These are phyloP conservation scores for Penicillium sp. DNA, from an alignment of 2,329 filamentous ascomycete genomes.

Conservation along the genomic window DNA sequence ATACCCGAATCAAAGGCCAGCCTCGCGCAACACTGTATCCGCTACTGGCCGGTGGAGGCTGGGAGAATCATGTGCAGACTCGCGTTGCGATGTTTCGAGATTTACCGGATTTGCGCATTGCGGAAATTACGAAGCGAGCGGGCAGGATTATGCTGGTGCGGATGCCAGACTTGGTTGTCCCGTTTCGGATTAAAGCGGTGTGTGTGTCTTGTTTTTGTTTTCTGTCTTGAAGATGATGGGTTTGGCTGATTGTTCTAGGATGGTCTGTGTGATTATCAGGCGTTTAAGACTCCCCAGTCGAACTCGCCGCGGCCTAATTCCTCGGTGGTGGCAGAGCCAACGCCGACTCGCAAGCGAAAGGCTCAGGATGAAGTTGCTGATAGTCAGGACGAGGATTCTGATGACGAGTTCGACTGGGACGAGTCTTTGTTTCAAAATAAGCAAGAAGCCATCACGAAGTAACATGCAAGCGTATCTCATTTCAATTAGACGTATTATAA, in stretches of 20 bases:
- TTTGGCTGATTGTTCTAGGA: conserved; percentile 10
- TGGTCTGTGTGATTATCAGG: conserved; percentile 6
- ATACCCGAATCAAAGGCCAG: conserved; percentile 69
- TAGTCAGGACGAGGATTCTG: conserved; percentile 42
- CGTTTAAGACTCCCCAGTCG: not conserved
- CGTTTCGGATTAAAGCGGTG: conserved; percentile 40
- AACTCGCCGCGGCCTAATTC: not conserved
- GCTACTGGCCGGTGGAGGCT: conserved; percentile 66
- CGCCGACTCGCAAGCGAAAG: conserved; percentile 38
- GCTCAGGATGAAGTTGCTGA: conserved; percentile 39
- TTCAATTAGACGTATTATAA: not conserved
- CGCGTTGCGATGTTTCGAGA: conserved; percentile 75
- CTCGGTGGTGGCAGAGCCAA: conserved; percentile 1
- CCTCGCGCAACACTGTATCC: conserved; percentile 63
- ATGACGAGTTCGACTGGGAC: conserved; percentile 29
- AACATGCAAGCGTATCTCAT: not conserved
- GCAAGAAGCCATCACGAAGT: not conserved
- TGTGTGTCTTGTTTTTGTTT: conserved; percentile 5
- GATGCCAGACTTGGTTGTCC: conserved; percentile 30
- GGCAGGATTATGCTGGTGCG: conserved; percentile 42
- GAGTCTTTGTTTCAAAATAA: conserved; percentile 4
- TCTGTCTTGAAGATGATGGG: not conserved
- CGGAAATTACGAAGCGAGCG: conserved; percentile 60
- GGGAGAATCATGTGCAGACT: conserved; percentile 71
- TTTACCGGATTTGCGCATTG: conserved; percentile 54